Base-by-base conservation (phyloP, 2,329 filamentous ascomycete genomes). In the Fusarium coicis region DNA sequence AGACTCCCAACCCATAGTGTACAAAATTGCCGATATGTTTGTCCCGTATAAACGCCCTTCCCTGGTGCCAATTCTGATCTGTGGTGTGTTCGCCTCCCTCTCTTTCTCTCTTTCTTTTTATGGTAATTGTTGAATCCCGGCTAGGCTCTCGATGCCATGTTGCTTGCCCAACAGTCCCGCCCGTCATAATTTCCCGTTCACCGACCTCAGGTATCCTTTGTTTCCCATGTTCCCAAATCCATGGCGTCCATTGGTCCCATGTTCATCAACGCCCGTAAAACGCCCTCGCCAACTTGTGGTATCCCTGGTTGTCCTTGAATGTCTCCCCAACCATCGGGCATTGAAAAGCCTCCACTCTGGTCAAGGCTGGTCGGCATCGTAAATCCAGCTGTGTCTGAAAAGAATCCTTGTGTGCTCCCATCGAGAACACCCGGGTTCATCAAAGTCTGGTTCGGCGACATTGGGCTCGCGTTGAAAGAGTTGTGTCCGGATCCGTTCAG, bases 161-260 rank as follows among this genome's bases (percentile, higher is more conserved):
- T 39, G n/a, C 49, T 47, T 34, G 34, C 49, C 37, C 46, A 57
- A 53, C 52, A 40, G 30, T 26, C 23, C 34, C 28, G 21, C 37
- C 43, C 5, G 10, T 49, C 7, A 23, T 19, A 46, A 21, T 42
- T 39, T 56, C 47, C 55, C 66, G 66, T 66, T 68, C n/a, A 21
- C 72, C 59, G 21, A 32, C 56, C 71, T 70, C 68, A 74, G 77
- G 79, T 75, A 44, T 80, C 78, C 11, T 75, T 77, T 30, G 79
- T 72, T 64, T 87, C 86, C 87, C 87, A 88, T 37, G 83, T 80
- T 21, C 81, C 83, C 65, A 88, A 80, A 72, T 89, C 88, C 87
- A 91, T 89, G 16, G 86, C 85, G 72, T 91, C 89, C 85, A 91
- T 89, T 0, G 88, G 84, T 12, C 86, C 87, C 82, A 90, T 86